Evolutionary conservation across 805 yeast genomes (phyloP), one percentile per base, ranked within the genome.

Genomic region (Scheffersomyces lignosus): DNA sequence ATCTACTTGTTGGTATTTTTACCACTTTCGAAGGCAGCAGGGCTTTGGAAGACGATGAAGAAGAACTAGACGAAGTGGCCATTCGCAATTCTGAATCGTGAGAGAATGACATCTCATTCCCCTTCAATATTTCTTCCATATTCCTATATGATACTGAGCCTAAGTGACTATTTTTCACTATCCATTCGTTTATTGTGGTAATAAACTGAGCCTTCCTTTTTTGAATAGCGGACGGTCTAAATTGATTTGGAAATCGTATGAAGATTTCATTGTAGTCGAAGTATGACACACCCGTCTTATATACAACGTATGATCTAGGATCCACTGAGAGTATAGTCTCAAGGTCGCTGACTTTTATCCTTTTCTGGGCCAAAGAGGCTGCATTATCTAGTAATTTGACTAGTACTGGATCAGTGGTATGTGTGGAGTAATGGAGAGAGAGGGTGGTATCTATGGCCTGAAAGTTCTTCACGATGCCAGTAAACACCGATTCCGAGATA

Each of bases 401-500:
- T 8, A 63, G 34, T 5, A 52, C 23, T 2, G 69, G 60, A 25
- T 54, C 50, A 2, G 62, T 27, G 1, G 60, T 53, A 37, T 62
- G 68, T 22, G 47, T 52, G 10, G 70, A 40, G 34, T 52, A 67
- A 41, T 68, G 66, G 4, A 69, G 51, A 16, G 56, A 50, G 16
- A 69, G 41, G 13, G 51, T 48, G 15, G 54, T 54, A 36, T 68
- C 73, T 5, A 67, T 54, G 7, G 68, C 66, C 25, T 44, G 35
- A 15, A 54, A 45, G 15, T 35, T 35, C 12, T 44, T 44, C 17
- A 39, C 34, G 12, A 40, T 24, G 12, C 40, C 41, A 13, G 33
- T 24, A 10, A 49, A 33, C 10, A 28, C 18, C n/a, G 10, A 10
- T 3, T 26, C 20, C 5, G 38, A 38, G 18, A 49, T 34, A 15